A percentile compares a stretch with the other conserved stretches of the same genome.
Evolutionary conservation across 2,329 filamentous ascomycete genomes (phyloP).

Genomic region (Sporothrix schenckii): DNA sequence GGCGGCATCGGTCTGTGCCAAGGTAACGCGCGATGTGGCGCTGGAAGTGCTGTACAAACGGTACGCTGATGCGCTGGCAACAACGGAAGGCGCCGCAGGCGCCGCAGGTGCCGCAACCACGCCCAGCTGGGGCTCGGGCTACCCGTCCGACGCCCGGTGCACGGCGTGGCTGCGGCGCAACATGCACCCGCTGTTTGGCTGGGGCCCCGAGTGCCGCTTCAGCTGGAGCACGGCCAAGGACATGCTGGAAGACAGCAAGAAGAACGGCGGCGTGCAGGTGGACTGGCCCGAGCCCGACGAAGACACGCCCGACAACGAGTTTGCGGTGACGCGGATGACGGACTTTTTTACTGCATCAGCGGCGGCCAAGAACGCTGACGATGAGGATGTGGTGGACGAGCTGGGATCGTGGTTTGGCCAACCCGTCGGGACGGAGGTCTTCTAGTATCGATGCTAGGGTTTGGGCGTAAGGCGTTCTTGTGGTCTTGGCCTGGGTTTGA

Average conservation of each 20-base stretch:
- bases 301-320: constrained; percentile 60
- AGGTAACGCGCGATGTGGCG: constrained; percentile 90
- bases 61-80: constrained; percentile 45
- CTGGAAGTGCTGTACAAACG: constrained; percentile 73
- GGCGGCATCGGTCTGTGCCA: constrained; percentile 91
- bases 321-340: constrained; percentile 69
- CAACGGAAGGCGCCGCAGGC: neutral
- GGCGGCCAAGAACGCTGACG: constrained; percentile 55
- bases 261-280: constrained; percentile 62
- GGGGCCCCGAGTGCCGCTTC: constrained; percentile 90
- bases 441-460: constrained; percentile 49
- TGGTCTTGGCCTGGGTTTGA: neutral
- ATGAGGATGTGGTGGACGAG: constrained; percentile 58
- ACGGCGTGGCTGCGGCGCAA: constrained; percentile 79
- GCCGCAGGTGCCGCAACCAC: neutral
- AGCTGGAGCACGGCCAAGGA: constrained; percentile 97
- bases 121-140: constrained; percentile 81
- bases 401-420: constrained; percentile 81
- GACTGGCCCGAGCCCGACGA: constrained; percentile 70
- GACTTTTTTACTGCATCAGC: constrained; percentile 65
- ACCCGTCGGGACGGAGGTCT: constrained; percentile 68
- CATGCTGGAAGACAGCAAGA: constrained; percentile 68
- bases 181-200: constrained; percentile 93
- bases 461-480: neutral
- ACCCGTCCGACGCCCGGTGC: constrained; percentile 84